Evolutionary conservation across 139 green algal genomes (phyloP).

Genomic region (Asterochloris sp.): DNA sequence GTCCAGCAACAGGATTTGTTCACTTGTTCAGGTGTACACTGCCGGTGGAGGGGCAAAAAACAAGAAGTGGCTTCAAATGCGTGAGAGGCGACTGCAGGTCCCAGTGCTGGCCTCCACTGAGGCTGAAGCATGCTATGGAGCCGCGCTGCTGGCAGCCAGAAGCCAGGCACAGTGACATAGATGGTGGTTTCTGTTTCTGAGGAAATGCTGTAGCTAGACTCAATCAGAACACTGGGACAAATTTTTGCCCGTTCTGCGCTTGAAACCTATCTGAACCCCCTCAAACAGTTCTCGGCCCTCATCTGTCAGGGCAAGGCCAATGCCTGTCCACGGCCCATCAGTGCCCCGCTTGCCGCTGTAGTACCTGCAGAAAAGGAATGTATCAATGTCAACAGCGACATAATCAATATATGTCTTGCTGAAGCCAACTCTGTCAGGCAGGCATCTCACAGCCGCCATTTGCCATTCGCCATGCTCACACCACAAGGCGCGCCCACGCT

Average conservation of each 20-base stretch:
- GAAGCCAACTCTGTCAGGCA: background rate
- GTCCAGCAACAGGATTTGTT: background rate
- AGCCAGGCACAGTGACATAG: too few species aligned
- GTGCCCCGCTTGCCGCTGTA: slow-evolving; percentile 51
- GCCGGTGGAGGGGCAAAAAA: slow-evolving; percentile 81
- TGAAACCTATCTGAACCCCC: slow-evolving; percentile 33
- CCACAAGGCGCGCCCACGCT: slow-evolving; percentile 75
- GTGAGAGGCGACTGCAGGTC: slow-evolving; percentile 59
- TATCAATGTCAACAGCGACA: slow-evolving; percentile 51
- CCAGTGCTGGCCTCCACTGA: slow-evolving; percentile 56
- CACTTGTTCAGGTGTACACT: slow-evolving; percentile 37
- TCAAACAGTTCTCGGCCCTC: slow-evolving; percentile 22
- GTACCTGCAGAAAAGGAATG: slow-evolving; percentile 49
- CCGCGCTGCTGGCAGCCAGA: slow-evolving; percentile 59
- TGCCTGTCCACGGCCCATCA: slow-evolving; percentile 35
- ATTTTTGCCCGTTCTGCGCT: background rate
- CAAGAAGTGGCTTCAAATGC: slow-evolving; percentile 68
- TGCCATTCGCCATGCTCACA: slow-evolving; percentile 65
- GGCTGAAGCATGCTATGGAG: slow-evolving; percentile 70
- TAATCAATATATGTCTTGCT: background rate
- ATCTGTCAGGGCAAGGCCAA: slow-evolving; percentile 51
- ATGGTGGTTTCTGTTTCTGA: too few species aligned
- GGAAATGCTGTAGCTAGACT: too few species aligned
- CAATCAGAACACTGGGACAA: too few species aligned
- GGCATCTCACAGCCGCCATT: slow-evolving; percentile 5